phyloP scores from a whole-genome alignment of 164 flowering plant genomes.

The Nymphaea thermarum region DNA sequence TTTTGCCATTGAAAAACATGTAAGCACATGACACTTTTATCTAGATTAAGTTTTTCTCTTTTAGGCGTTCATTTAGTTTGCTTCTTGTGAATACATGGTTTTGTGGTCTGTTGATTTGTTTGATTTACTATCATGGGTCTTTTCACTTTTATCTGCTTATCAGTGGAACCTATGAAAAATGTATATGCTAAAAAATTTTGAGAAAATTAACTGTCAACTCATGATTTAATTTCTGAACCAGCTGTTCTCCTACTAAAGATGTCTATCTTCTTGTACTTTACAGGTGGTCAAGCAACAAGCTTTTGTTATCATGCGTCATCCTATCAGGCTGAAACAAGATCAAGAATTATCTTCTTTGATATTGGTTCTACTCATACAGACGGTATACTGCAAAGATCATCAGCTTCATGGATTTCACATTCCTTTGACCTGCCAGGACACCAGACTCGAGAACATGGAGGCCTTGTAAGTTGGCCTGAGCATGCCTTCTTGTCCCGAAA shows the following conservation, averaged over 20 bases:
- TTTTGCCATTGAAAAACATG: no score
- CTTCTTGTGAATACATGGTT: no score
- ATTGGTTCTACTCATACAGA: constrained; percentile 43
- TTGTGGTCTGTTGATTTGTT: no score
- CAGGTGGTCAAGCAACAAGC: constrained; percentile 12
- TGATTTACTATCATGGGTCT: no score
- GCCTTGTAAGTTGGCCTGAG: constrained; percentile 92
- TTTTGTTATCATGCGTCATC: constrained; percentile 38
- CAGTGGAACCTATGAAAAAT: no score
- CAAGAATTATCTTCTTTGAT: constrained; percentile 66
- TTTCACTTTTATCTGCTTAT: no score
- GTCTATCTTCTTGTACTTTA: not conserved
- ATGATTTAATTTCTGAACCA: not conserved
- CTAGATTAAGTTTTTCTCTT: no score
- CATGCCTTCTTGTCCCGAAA: constrained; percentile 21
- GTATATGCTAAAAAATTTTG: no score
- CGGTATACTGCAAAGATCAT: constrained; percentile 22
- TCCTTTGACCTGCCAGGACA: constrained; percentile 36
- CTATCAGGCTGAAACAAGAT: constrained; percentile 62
- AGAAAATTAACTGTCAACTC: no score
- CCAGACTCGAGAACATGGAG: constrained; percentile 40
- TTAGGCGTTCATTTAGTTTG: no score
- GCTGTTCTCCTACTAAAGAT: not conserved
- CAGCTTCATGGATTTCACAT: constrained; percentile 35
- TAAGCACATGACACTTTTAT: no score